These are phyloP conservation scores for Phytopythium oedochilum DNA, from an alignment of 352 stramenopile species.

Conservation along the genomic window DNA sequence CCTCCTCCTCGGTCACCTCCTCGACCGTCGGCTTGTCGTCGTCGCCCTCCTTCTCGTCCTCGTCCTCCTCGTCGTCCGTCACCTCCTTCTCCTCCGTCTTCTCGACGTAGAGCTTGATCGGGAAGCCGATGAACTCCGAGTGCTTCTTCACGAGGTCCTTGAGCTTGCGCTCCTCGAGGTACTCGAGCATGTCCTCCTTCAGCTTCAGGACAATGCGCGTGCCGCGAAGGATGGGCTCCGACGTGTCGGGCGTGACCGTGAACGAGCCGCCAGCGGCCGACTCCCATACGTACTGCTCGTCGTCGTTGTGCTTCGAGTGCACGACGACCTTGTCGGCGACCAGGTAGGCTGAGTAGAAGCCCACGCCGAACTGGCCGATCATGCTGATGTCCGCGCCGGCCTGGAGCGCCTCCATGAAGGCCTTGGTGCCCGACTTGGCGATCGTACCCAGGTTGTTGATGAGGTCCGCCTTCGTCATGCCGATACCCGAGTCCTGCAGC, in stretches of 20 bases:
- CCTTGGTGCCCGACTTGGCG: conserved; percentile 97
- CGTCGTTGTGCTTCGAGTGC: conserved; percentile 96
- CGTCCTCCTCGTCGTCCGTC: conserved; percentile 49
- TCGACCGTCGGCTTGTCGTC: conserved; percentile 72
- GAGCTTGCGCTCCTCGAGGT: conserved; percentile 95
- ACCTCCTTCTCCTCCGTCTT: conserved; percentile 48
- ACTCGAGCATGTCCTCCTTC: conserved; percentile 95
- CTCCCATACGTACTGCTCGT: conserved; percentile 98
- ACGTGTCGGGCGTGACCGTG: conserved; percentile 92
- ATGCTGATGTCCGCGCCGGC: conserved; percentile 89
- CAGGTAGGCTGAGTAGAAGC: conserved; percentile 99
- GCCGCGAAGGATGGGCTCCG: conserved; percentile 88
- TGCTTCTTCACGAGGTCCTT: conserved; percentile 96
- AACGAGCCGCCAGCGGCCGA: conserved; percentile 96
- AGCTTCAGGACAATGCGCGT: conserved; percentile 99
- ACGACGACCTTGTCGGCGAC: conserved; percentile 96
- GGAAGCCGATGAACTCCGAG: conserved; percentile 99
- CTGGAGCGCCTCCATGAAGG: conserved; percentile 97
- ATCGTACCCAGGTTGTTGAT: conserved; percentile 96
- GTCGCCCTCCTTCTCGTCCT: conserved; percentile 43
- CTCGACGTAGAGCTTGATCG: conserved; percentile 97
- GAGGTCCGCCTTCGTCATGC: conserved; percentile 98
- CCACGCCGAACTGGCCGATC: conserved; percentile 99
- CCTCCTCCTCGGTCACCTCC: conserved; percentile 86
- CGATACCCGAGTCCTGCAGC: conserved; percentile 97